Base-by-base conservation (phyloP, 345 rosid genomes). In the Psidium friedrichsthalianum region DNA sequence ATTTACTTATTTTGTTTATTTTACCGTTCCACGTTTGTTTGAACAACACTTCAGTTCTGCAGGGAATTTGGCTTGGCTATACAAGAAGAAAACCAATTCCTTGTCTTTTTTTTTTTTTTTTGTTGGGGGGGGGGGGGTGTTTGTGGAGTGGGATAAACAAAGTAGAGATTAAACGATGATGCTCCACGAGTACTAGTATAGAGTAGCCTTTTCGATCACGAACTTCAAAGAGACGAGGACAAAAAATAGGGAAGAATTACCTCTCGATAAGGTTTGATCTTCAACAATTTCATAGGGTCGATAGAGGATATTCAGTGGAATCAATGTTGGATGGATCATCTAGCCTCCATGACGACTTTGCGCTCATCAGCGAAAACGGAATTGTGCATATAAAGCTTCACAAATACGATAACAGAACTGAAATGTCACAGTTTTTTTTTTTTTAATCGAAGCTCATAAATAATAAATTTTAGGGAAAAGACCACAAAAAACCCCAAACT, bases 201-300 rank as follows among this genome's bases (percentile, higher is more conserved):
- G 51, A 47, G 51, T 47, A 47, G 11, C 51, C 51, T 47, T 47
- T 11, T 11, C 27, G 29, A 55, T 11, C 0, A 3, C 0, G 22
- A 42, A 20, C 36, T 55, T 55, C 44, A 55, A 36, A 29, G 58
- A 42, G 18, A 78, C 47, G 36, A 32, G 51, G n/a, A 58, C 80
- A 13, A 42, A 55, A 53, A n/a, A 78, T 40, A 59, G 56, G n/a
- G 42, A 87, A 29, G 57, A 53, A 13, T 3, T 85, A 82, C 93
- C 95, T 91, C 74, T 69, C 90, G 89, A 82, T 89, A 92, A 57
- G 95, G 92, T 84, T 88, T 89, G 80, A 92, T 86, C 11, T 89
- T 89, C 83, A 91, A 87, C 86, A 88, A 82, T 52, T 84, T 87
- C 83, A 93, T 83, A 93, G 90, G 81, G 87, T 90, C 57, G 88